These are phyloP conservation scores for Penicillium antarcticum DNA, from an alignment of 495 filamentous ascomycete genomes.

Conservation along the genomic window DNA sequence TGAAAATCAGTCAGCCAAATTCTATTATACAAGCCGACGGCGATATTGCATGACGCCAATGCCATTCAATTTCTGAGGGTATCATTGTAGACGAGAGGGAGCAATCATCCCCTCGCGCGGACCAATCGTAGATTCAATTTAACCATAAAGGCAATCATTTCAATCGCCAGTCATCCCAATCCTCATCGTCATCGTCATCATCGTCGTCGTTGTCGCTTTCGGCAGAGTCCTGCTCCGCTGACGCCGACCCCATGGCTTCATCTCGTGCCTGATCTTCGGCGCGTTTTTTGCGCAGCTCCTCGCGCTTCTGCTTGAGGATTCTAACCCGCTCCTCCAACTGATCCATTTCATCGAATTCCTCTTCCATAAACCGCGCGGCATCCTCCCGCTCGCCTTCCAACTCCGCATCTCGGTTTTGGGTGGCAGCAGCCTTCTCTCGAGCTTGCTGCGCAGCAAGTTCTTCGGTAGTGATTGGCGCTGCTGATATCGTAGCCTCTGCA, in stretches of 20 bases:
- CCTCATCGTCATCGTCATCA: constrained; percentile 40
- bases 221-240: constrained; percentile 20
- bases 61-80: constrained; percentile 33
- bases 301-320: constrained; percentile 68
- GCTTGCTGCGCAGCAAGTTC: constrained; percentile 66
- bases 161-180: constrained; percentile 71
- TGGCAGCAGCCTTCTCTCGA: constrained; percentile 51
- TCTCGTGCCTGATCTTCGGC: constrained; percentile 36
- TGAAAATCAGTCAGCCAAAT: constrained; percentile 1
- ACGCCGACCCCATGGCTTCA: constrained; percentile 14
- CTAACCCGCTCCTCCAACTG: constrained; percentile 76
- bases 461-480: constrained; percentile 62
- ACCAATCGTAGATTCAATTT: constrained; percentile 8
- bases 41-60: constrained; percentile 2
- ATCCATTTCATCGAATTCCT: constrained; percentile 96
- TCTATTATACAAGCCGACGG: constrained; percentile 17
- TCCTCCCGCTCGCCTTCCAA: constrained; percentile 84
- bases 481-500: constrained; percentile 59
- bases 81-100: constrained; percentile 37
- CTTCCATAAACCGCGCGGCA: constrained; percentile 72
- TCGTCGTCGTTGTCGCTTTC: constrained; percentile 38
- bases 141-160: constrained; percentile 32
- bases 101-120: constrained; percentile 19
- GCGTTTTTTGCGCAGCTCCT: constrained; percentile 50
- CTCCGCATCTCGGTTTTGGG: constrained; percentile 51